phyloP scores from a whole-genome alignment of 73 alveolate species.

The Tetrahymena thermophila region DNA sequence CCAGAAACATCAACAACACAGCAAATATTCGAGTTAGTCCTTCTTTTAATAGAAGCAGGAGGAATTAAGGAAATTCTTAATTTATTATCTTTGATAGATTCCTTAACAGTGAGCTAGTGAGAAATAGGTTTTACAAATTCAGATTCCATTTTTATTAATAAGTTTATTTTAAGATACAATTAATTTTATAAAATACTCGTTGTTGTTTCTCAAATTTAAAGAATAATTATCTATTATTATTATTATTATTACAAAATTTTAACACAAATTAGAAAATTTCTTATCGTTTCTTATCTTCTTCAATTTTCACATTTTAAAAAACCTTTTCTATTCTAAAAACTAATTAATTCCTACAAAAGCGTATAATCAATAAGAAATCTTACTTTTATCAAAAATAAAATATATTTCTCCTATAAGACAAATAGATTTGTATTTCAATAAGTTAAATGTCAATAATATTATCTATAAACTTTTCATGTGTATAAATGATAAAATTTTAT shows the following conservation, averaged over 20 bases:
- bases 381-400: too few relatives aligned
- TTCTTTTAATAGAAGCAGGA: neutral
- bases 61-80: neutral
- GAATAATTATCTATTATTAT: neutral
- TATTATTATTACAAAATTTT: too few relatives aligned
- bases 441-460: too few relatives aligned
- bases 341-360: too few relatives aligned
- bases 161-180: neutral
- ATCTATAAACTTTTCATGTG: too few relatives aligned
- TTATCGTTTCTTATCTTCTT: neutral
- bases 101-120: neutral
- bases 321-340: too few relatives aligned
- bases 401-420: too few relatives aligned
- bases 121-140: neutral
- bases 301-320: too few relatives aligned
- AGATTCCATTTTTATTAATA: neutral
- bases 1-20: slow-evolving; percentile 12
- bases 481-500: too few relatives aligned
- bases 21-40: neutral
- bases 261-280: neutral
- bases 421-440: too few relatives aligned
- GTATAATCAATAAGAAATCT: too few relatives aligned
- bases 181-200: neutral
- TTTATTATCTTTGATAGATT: neutral
- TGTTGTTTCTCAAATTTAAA: too few relatives aligned